These are phyloP conservation scores for Paraphoma chrysanthemicola DNA, from an alignment of 2,329 filamentous ascomycete genomes.

Conservation along the genomic window DNA sequence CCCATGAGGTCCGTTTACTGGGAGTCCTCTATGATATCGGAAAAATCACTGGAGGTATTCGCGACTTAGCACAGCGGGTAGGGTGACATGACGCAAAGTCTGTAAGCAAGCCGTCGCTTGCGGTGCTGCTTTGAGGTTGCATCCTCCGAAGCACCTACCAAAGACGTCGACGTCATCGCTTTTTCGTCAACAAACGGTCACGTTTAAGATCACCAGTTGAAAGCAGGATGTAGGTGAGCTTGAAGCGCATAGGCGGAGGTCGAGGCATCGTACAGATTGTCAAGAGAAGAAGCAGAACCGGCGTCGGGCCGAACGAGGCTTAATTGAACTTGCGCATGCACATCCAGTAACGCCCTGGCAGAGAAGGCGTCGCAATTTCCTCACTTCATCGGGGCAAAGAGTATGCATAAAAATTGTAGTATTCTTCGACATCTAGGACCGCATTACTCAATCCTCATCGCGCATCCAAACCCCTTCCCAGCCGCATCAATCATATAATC, in stretches of 20 bases:
- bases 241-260: not conserved
- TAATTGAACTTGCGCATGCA: not conserved
- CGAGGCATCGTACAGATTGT: not conserved
- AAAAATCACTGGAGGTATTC: not conserved
- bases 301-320: not conserved
- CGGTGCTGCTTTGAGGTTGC: slow-evolving; percentile 7
- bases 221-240: not conserved
- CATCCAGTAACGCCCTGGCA: not conserved
- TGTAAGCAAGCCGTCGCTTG: slow-evolving; percentile 8
- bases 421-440: slow-evolving; percentile 4
- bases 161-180: slow-evolving; percentile 9
- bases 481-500: slow-evolving; percentile 13
- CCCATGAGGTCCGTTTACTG: slow-evolving; percentile 9
- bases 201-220: too few species aligned
- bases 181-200: not conserved
- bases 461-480: slow-evolving; percentile 5
- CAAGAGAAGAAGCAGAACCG: not conserved
- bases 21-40: not conserved
- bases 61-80: not conserved
- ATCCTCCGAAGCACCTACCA: slow-evolving; percentile 7
- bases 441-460: not conserved
- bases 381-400: not conserved
- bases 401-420: not conserved
- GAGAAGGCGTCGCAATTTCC: not conserved
- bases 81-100: slow-evolving; percentile 5